Base-by-base conservation (phyloP, 2,329 filamentous ascomycete genomes). In the Cryoendolithus antarcticus region DNA sequence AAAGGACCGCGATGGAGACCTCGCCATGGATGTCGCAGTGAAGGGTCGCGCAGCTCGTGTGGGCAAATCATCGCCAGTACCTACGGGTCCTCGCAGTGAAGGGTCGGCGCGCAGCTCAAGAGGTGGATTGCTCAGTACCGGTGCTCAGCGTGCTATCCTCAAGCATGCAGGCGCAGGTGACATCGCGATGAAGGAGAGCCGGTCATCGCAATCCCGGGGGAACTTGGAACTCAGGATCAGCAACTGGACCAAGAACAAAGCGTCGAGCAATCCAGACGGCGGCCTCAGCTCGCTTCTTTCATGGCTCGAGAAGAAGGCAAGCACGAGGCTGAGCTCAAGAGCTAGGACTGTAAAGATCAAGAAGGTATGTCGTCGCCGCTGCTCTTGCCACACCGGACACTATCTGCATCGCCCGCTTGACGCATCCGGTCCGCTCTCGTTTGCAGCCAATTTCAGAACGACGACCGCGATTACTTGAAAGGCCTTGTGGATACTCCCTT, bases 1-100 rank as follows among this genome's bases (percentile, higher is more conserved):
- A 35, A 47, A 40, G 38, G 75, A 79, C 53, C 68, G 66, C 50
- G 75, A 80, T 63, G 75, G 75, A 28, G 75, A 80, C 54, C 55
- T 78, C 43, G 62, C 68, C 33, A 80, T 79, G 75, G 72, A 70
- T 52, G 58, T 58, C 37, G 54, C 61, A 29, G 53, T 62, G 27
- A 56, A 53, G 38, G 52, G 49, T 12, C 48, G 55, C 37, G 48
- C 48, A 34, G 47, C 50, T 28, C 50, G 39, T 21, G 34, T 56
- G 37, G 47, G 51, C 37, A 56, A 58, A 40, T 34, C 38, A 29
- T 42, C 41, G 24, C 45, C 50, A 41, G 41, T 42, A 36, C 29
- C 34, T 9, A 27, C 34, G 9, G 34, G 34, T 9, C 30, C 39
- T 24, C 34, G 39, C 34, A 41, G 47, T 41, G 43, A 45, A 47